phyloP scores from a whole-genome alignment of 2,329 filamentous ascomycete genomes.

The Massarina eburnea region DNA sequence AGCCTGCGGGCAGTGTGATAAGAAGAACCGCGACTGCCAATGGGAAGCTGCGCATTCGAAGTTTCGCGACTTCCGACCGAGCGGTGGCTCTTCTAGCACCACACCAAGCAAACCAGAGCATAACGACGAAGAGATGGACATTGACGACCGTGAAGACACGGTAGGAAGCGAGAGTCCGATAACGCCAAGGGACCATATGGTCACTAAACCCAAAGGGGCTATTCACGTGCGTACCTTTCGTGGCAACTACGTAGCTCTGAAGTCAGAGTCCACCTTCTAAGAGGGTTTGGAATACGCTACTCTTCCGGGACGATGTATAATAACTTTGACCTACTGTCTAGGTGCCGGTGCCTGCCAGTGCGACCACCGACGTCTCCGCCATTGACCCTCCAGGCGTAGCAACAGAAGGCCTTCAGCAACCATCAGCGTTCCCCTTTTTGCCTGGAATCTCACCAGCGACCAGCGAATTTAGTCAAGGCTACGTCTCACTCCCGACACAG shows the following conservation, averaged over 20 bases:
- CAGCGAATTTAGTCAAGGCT: too few relatives aligned
- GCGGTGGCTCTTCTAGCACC: constrained; percentile 17
- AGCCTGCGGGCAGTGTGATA: constrained; percentile 33
- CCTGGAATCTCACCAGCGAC: background rate
- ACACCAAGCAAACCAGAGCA: constrained; percentile 10
- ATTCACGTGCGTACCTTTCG: too few relatives aligned
- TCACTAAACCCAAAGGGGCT: too few relatives aligned
- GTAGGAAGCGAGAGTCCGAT: too few relatives aligned
- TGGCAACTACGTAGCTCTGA: too few relatives aligned
- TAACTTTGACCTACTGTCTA: too few relatives aligned
- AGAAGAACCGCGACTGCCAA: constrained; percentile 33
- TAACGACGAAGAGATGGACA: constrained; percentile 13
- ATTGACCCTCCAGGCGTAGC: background rate
- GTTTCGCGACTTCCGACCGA: constrained; percentile 30
- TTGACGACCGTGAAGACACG: background rate
- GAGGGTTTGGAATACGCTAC: too few relatives aligned
- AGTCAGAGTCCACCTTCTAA: too few relatives aligned
- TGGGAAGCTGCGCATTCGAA: constrained; percentile 31
- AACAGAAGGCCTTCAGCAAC: constrained; percentile 14
- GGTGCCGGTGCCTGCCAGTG: too few relatives aligned
- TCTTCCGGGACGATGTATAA: too few relatives aligned
- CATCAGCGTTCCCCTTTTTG: constrained; percentile 1
- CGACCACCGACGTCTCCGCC: too few relatives aligned
- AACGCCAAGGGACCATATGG: too few relatives aligned
- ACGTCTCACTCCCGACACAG: background rate